phyloP scores from a whole-genome alignment of 176 grass and related monocot genomes.

The Dactylis glomerata region DNA sequence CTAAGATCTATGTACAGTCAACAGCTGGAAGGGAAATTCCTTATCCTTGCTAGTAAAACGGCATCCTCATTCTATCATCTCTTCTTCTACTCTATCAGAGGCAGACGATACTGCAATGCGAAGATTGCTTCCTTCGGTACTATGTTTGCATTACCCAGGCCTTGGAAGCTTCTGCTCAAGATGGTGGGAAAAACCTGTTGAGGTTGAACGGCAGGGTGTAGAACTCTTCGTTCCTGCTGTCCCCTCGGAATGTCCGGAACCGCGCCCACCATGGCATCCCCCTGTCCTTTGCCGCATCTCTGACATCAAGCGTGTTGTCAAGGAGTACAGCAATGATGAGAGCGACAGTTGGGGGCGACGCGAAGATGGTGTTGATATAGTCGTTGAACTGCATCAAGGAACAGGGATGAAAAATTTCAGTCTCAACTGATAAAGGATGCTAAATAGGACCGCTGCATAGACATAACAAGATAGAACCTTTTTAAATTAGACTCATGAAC shows the following conservation, averaged over 20 bases:
- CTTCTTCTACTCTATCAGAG: conserved; percentile 12
- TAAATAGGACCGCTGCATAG: not conserved
- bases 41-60: not conserved
- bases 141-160: not conserved
- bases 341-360: conserved; percentile 79
- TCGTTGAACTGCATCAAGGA: conserved; percentile 82
- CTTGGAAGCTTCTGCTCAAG: conserved; percentile 18
- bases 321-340: conserved; percentile 73
- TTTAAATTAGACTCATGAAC: not conserved
- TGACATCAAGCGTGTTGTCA: conserved; percentile 86
- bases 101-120: not conserved
- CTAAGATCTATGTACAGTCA: conserved; percentile 46
- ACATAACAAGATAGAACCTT: not conserved
- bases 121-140: not conserved
- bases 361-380: conserved; percentile 87
- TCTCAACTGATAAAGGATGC: not conserved
- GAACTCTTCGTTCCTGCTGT: conserved; percentile 87
- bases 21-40: not conserved
- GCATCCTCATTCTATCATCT: not conserved
- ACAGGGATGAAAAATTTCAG: not conserved
- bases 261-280: conserved; percentile 94
- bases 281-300: conserved; percentile 58
- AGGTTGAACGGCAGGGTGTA: conserved; percentile 95
- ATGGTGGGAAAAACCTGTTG: conserved; percentile 76
- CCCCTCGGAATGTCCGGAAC: conserved; percentile 80